These are phyloP conservation scores for Trypanosoma conorhini DNA, from an alignment of 208 protist genomes.

Conservation along the genomic window DNA sequence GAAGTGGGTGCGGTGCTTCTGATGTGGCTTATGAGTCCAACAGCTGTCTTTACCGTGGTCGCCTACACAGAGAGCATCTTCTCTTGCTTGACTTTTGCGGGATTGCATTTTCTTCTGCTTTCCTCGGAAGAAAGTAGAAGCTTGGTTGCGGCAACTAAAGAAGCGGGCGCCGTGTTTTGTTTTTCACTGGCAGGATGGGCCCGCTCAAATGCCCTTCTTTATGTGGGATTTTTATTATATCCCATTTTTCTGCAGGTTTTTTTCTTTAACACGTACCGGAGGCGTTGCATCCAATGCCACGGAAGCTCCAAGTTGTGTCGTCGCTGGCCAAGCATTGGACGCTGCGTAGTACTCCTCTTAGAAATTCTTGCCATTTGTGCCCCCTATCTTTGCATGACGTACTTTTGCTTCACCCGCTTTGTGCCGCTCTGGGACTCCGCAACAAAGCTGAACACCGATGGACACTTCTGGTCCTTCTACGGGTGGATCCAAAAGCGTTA, in stretches of 20 bases:
- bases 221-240: slow-evolving; percentile 62
- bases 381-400: slow-evolving; percentile 62
- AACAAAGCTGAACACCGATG: slow-evolving; percentile 21
- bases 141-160: neutral
- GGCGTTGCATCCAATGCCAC: slow-evolving; percentile 17
- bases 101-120: slow-evolving; percentile 51
- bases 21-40: slow-evolving; percentile 61
- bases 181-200: slow-evolving; percentile 51
- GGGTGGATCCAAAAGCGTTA: slow-evolving; percentile 70
- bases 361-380: slow-evolving; percentile 38
- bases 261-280: slow-evolving; percentile 34
- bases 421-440: slow-evolving; percentile 32
- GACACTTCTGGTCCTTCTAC: slow-evolving; percentile 65
- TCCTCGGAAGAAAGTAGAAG: slow-evolving; percentile 1
- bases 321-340: slow-evolving; percentile 41
- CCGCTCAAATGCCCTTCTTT: slow-evolving; percentile 70
- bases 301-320: slow-evolving; percentile 2
- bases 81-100: slow-evolving; percentile 51
- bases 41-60: slow-evolving; percentile 70
- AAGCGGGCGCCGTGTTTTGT: slow-evolving; percentile 39
- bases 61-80: slow-evolving; percentile 85
- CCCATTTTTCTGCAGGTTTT: slow-evolving; percentile 54
- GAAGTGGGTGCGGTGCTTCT: slow-evolving; percentile 51
- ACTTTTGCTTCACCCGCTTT: slow-evolving; percentile 54
- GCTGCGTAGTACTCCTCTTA: slow-evolving; percentile 40